Evolutionary conservation across 2,329 filamentous ascomycete species (phyloP).

Genomic region (Tolypocladium cylindrosporum): DNA sequence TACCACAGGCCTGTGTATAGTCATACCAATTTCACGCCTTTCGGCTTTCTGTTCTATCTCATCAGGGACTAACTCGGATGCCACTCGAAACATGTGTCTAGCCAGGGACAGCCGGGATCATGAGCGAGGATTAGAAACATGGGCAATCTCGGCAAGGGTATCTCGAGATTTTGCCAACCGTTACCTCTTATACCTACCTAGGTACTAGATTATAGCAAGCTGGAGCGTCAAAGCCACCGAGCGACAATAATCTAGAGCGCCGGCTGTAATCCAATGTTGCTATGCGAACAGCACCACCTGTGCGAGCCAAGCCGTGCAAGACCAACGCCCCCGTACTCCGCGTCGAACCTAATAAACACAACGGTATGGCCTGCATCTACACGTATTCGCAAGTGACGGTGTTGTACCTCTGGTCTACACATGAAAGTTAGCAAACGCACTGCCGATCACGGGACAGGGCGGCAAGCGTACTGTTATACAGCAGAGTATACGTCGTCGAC

Average conservation of each 20-base stretch:
- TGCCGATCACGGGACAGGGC: not conserved
- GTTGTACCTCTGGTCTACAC: conserved; percentile 26
- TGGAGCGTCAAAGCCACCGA: not conserved
- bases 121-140: too few species aligned
- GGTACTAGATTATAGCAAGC: not conserved
- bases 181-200: too few species aligned
- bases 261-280: not conserved
- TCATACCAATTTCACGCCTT: not conserved
- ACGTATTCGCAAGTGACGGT: conserved; percentile 33
- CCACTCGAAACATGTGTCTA: not conserved
- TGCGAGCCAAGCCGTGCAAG: not conserved
- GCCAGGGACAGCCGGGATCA: too few species aligned
- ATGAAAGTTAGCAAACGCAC: conserved; percentile 8
- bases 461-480: conserved; percentile 27
- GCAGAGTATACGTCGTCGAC: conserved; percentile 31
- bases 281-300: not conserved
- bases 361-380: conserved; percentile 5
- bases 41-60: not conserved
- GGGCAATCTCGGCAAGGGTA: too few species aligned
- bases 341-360: not conserved
- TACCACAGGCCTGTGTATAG: conserved; percentile 10
- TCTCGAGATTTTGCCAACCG: too few species aligned
- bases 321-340: not conserved
- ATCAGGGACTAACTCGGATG: not conserved
- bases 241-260: too few species aligned